These are phyloP conservation scores for Aspergillus ibericus DNA, from an alignment of 2,329 filamentous ascomycete species.

Conservation along the genomic window DNA sequence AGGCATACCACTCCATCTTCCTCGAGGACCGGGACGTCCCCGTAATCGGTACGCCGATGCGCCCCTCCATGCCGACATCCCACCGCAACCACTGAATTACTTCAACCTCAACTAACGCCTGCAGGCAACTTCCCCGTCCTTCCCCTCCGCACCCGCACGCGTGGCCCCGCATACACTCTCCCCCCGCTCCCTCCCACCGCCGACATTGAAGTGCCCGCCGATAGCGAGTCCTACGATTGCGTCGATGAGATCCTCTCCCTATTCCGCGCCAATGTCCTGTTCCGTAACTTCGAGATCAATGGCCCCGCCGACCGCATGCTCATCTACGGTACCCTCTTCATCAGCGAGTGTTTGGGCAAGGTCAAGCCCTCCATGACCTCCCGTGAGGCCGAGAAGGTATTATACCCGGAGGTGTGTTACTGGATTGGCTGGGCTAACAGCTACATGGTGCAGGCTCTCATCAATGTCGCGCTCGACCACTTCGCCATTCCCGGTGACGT, in stretches of 20 bases:
- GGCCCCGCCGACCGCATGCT: constrained; percentile 90
- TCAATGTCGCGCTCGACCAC: constrained; percentile 88
- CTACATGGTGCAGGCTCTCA: constrained; percentile 65
- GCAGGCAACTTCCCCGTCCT: constrained; percentile 90
- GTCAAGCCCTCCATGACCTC: constrained; percentile 72
- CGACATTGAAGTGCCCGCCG: constrained; percentile 65
- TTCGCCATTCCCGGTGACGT: constrained; percentile 95
- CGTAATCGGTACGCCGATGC: constrained; percentile 55
- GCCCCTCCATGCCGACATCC: constrained; percentile 27
- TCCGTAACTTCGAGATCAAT: constrained; percentile 99
- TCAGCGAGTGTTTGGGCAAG: constrained; percentile 86
- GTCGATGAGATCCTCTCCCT: constrained; percentile 89
- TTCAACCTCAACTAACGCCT: constrained; percentile 20
- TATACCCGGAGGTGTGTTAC: neutral
- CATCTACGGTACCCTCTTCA: constrained; percentile 94
- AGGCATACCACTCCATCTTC: constrained; percentile 99
- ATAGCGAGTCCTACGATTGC: constrained; percentile 91
- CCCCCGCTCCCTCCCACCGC: constrained; percentile 61
- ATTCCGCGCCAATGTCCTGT: constrained; percentile 98
- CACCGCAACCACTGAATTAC: constrained; percentile 4
- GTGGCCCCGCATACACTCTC: constrained; percentile 90
- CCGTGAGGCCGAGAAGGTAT: constrained; percentile 66
- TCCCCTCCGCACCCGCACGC: constrained; percentile 89
- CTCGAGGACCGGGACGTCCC: constrained; percentile 72
- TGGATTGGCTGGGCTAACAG: neutral